Conservation (phyloP, 352 stramenopile genomes). For the Thraustochytrium striatum region DNA sequence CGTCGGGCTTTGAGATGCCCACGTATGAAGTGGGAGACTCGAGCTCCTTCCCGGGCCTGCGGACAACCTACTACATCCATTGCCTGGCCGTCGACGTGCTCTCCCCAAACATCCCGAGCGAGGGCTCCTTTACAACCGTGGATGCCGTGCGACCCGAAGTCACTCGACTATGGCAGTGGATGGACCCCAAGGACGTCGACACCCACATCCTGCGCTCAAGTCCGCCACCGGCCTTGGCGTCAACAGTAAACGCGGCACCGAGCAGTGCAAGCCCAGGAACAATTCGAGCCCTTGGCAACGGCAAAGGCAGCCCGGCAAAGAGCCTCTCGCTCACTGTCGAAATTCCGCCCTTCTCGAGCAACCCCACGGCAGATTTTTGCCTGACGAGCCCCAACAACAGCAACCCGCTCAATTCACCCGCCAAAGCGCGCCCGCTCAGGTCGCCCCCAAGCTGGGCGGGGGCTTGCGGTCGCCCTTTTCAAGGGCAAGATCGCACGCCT, state of each 20-base stretch:
- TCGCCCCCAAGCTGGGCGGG: too few species aligned
- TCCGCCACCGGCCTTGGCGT: background rate
- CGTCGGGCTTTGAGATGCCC: slow-evolving; percentile 15
- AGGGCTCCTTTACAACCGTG: slow-evolving; percentile 27
- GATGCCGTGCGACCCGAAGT: background rate
- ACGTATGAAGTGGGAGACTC: slow-evolving; percentile 20
- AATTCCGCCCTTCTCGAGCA: too few species aligned
- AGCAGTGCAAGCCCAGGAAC: too few species aligned
- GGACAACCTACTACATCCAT: slow-evolving; percentile 31
- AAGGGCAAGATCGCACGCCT: too few species aligned
- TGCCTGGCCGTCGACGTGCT: slow-evolving; percentile 12
- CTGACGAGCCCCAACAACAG: too few species aligned
- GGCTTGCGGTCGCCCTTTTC: too few species aligned
- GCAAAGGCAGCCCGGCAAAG: too few species aligned
- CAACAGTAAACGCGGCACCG: background rate
- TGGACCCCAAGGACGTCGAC: slow-evolving; percentile 3
- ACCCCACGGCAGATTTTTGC: too few species aligned
- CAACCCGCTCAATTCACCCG: too few species aligned
- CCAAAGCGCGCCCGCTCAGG: too few species aligned
- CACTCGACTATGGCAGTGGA: slow-evolving; percentile 40
- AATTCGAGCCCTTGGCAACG: too few species aligned
- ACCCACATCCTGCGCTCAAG: background rate
- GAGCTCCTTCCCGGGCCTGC: slow-evolving; percentile 25
- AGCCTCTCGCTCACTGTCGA: too few species aligned
- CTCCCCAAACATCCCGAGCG: background rate